Conservation (phyloP, 768 basidiomycete genomes). For the Mycena vitilis region DNA sequence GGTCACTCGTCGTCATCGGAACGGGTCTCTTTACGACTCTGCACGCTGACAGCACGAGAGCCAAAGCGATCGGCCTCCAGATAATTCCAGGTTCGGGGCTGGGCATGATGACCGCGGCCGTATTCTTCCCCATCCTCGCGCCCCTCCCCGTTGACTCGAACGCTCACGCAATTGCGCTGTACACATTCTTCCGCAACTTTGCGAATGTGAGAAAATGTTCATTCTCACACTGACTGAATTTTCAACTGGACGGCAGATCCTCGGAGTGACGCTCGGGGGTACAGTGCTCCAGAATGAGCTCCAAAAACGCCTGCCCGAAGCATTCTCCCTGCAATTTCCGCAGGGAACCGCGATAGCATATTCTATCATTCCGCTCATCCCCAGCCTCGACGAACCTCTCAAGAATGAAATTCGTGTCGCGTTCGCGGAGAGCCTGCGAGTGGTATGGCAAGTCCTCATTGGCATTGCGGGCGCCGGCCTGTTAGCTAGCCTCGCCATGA, state of each 20-base stretch:
- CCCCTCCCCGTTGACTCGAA: constrained; percentile 48
- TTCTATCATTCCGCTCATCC: constrained; percentile 53
- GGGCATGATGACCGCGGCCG: constrained; percentile 32
- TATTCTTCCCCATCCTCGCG: constrained; percentile 55
- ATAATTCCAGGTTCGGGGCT: constrained; percentile 21
- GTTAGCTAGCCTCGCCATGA: constrained; percentile 44
- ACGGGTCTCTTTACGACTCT: constrained; percentile 17
- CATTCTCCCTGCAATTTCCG: constrained; percentile 46
- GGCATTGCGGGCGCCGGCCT: constrained; percentile 48
- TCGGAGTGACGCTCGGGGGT: constrained; percentile 52
- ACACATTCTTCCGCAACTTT: constrained; percentile 47
- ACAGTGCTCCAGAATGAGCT: constrained; percentile 61
- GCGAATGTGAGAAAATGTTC: constrained; percentile 27
- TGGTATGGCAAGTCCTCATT: constrained; percentile 53
- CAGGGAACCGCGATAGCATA: constrained; percentile 52
- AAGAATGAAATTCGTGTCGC: constrained; percentile 47
- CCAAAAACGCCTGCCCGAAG: constrained; percentile 48
- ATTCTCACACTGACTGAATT: background rate
- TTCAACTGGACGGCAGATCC: background rate
- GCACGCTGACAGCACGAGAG: constrained; percentile 11
- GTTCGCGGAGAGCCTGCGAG: constrained; percentile 50
- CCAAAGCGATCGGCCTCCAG: constrained; percentile 19
- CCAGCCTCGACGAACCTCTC: constrained; percentile 44
- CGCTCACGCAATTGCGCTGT: constrained; percentile 49
- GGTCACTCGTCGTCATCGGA: constrained; percentile 21